Evolutionary conservation across 768 basidiomycete genomes (phyloP).

Genomic region (Cubamyces lactineus): DNA sequence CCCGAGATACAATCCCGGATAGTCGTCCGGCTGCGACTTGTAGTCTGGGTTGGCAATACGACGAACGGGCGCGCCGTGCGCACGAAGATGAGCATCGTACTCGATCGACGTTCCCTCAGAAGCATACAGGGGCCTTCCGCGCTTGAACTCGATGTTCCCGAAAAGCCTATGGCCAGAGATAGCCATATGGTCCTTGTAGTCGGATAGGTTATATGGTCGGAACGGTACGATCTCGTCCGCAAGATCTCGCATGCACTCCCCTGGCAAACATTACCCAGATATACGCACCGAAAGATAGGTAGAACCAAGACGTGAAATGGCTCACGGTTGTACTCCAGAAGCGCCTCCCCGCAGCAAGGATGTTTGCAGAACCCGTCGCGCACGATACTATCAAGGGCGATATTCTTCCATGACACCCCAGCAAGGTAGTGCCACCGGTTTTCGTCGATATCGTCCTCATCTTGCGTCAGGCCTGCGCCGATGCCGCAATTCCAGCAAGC

Average conservation of each 20-base stretch:
- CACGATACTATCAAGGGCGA: conserved; percentile 7
- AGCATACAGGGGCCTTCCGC: no score
- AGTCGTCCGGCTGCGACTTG: neutral
- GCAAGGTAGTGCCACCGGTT: neutral
- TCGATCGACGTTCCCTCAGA: neutral
- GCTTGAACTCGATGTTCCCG: neutral
- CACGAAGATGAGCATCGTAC: neutral
- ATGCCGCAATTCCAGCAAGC: conserved; percentile 11
- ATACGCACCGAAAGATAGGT: neutral
- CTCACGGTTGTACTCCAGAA: conserved; percentile 15
- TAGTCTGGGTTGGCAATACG: neutral
- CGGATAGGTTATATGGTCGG: neutral
- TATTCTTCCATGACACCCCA: neutral
- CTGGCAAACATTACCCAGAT: neutral
- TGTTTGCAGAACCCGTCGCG: conserved; percentile 17
- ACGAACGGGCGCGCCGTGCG: neutral
- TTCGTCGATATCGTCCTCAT: neutral
- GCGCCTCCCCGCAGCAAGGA: conserved; percentile 13
- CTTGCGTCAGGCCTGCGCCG: conserved; percentile 4
- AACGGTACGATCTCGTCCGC: neutral
- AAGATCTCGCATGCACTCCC: neutral
- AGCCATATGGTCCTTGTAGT: neutral
- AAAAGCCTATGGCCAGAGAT: neutral
- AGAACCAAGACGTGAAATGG: neutral
- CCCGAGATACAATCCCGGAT: neutral